Evolutionary conservation across 176 grass and related monocot species (phyloP), one percentile per base, ranked within the genome.

Genomic region (Panicum miliaceum): DNA sequence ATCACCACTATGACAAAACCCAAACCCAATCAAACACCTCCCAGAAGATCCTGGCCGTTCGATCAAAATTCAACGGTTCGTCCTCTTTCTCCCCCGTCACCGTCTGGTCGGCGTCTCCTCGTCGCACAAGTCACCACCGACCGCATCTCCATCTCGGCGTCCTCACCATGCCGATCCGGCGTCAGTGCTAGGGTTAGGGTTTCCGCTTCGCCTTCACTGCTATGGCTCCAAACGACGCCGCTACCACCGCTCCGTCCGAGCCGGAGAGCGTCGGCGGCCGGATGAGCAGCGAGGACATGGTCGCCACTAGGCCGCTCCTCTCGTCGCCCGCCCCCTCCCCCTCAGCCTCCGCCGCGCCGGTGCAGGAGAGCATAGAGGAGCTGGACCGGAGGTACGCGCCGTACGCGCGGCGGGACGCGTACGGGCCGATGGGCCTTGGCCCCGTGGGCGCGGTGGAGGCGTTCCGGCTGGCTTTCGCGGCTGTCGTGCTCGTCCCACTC

Each of bases 321-420:
- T 84, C 88, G 10, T n/a, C 52, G 15, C 11, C 51, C 40, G n/a
- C 75, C 8, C 32, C 88, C 5, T 8, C 64, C 15, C 3, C 72
- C 20, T 42, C 48, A 4, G 9, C 27, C 15, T 45, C 80, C 8
- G 5, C 32, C 0, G 13, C 51, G 4, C 53, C 76, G 43, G 68
- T 29, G 52, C 52, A 4, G 79, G 89, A 79, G 34, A 80, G 67
- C 64, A 41, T 82, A 3, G 86, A 92, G 81, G 92, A 97, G 18
- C 82, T 97, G 34, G 92, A 97, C 65, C 80, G 78, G 82, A 94
- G 87, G 88, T 97, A 89, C 79, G 95, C 92, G 0, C 86, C 95
- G 1, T 97, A 88, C 78, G 92, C 79, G 20, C 86, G 95, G 42
- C 83, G 77, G 52, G 95, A 97, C 48, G 84, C 77, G 5, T 93